Evolutionary conservation across 352 stramenopile species (phyloP), one percentile per base, ranked within the genome.

Genomic region (Globisporangium solare): DNA sequence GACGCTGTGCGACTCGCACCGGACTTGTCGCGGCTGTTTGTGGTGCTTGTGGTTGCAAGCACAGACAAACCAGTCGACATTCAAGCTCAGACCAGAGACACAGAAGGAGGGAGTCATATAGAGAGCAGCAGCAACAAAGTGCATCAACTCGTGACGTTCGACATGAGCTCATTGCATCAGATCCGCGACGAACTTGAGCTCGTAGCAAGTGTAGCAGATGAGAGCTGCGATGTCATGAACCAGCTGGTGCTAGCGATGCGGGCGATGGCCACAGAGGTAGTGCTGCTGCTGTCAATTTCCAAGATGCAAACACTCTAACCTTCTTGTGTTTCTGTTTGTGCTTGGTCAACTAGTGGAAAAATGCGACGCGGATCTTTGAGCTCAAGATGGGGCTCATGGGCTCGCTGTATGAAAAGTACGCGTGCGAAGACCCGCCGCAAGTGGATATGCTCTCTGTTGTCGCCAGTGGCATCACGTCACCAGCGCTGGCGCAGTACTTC

Each of bases 371-470:
- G 17, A 71, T 89, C 24, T 89, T 92, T 49, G 82, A 92, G 47
- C 63, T 89, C 17, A 92, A 92, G 51, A 86, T 92, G 68, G 73
- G 75, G 8, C 66, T 89, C 21, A 75, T 92, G 6, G 76, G 77
- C 6, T 78, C 70, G n/a, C 52, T 92, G 0, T 92, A 92, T 60
- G 79, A 89, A 41, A 89, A 92, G 45, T 92, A 92, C 47, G 82
- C 64, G 0, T 81, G 69, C 45, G 68, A 84, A 3, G 74, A 83
- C 17, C 66, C 76, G 13, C 79, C 82, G 20, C 82, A 89, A 48
- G 70, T 80, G 10, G 79, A 92, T 49, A 89, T 92, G 82, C 66
- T 92, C n/a, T 74, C 75, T 1, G 63, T 79, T 6, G 57, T 83
- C 15, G 76, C 74, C 1, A 83, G 64, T 8, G 82, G 82, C 0